phyloP scores from a whole-genome alignment of 1,139 yeast species.

The Hyphopichia wangnamkhiaoensis region DNA sequence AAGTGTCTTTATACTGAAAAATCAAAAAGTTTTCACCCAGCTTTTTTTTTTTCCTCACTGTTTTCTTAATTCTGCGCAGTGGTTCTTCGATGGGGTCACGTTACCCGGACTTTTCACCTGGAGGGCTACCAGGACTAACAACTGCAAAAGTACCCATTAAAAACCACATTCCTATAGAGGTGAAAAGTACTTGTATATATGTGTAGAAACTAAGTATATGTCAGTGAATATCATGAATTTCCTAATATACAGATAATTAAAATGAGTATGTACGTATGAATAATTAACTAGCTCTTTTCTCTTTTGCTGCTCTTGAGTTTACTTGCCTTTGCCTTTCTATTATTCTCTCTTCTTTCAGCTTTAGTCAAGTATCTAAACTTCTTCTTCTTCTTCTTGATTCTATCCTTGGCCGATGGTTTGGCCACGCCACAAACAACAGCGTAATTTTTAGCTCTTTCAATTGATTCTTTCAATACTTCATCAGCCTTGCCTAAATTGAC shows the following conservation, averaged over 20 bases:
- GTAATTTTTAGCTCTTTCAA: conserved; percentile 70
- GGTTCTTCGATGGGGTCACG: background rate
- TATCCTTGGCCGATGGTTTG: conserved; percentile 35
- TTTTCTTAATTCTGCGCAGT: conserved; percentile 1
- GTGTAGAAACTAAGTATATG: background rate
- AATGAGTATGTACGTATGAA: no score
- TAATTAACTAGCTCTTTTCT: conserved; percentile 8
- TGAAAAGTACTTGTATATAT: no score
- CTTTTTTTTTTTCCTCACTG: conserved; percentile 3
- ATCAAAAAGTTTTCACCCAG: conserved; percentile 7
- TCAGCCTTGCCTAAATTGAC: conserved; percentile 64
- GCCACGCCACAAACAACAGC: conserved; percentile 62
- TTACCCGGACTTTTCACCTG: background rate
- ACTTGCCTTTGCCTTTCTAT: conserved; percentile 41
- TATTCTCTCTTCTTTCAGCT: conserved; percentile 70
- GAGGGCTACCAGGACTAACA: background rate
- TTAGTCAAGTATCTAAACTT: conserved; percentile 86
- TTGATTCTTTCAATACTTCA: conserved; percentile 62
- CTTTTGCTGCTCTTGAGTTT: conserved; percentile 18
- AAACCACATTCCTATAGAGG: background rate
- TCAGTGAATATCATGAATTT: background rate
- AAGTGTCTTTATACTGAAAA: conserved; percentile 1
- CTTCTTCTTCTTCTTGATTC: conserved; percentile 58
- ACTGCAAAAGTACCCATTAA: conserved; percentile 2
- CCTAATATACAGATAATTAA: background rate